A percentile compares a stretch with the other conserved stretches of the same genome.
Evolutionary conservation across 192 early-diverging fungal species (phyloP).

Genomic region (Dissophora ornata): DNA sequence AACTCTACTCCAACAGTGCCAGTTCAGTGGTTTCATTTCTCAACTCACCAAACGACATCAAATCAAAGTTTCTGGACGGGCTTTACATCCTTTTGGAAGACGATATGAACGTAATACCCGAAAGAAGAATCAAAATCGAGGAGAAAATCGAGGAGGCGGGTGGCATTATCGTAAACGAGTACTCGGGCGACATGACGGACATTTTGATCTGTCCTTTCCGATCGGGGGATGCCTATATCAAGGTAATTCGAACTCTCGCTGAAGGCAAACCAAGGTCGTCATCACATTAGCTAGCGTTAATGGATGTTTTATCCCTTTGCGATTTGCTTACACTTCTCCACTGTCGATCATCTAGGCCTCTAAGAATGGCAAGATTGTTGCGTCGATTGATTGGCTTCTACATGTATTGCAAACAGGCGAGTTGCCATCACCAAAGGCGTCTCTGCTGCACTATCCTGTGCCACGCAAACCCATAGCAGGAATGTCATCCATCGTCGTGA

Average conservation of each 20-base stretch:
- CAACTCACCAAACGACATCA: neutral
- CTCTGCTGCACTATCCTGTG: conserved; percentile 66
- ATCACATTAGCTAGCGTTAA: no score
- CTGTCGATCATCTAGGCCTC: no score
- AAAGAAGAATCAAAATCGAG: conserved; percentile 7
- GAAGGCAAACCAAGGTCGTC: no score
- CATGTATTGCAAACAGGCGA: conserved; percentile 55
- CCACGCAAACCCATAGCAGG: conserved; percentile 60
- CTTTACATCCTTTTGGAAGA: conserved; percentile 15
- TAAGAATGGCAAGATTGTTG: conserved; percentile 60
- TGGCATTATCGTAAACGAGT: conserved; percentile 22
- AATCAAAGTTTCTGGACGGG: conserved; percentile 8
- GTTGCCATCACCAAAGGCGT: conserved; percentile 56
- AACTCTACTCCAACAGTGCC: conserved; percentile 27
- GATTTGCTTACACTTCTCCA: no score
- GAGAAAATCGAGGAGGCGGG: conserved; percentile 34
- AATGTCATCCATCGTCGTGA: conserved; percentile 64
- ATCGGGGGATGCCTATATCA: conserved; percentile 25
- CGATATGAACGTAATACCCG: conserved; percentile 24
- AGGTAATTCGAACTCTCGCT: no score
- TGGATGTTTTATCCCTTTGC: no score
- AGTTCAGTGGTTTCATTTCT: conserved; percentile 32
- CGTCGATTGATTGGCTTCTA: conserved; percentile 61
- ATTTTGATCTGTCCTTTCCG: conserved; percentile 46
- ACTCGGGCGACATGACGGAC: conserved; percentile 26